Base-by-base conservation (phyloP, 495 filamentous ascomycete genomes). In the Talaromyces nanjingensis region DNA sequence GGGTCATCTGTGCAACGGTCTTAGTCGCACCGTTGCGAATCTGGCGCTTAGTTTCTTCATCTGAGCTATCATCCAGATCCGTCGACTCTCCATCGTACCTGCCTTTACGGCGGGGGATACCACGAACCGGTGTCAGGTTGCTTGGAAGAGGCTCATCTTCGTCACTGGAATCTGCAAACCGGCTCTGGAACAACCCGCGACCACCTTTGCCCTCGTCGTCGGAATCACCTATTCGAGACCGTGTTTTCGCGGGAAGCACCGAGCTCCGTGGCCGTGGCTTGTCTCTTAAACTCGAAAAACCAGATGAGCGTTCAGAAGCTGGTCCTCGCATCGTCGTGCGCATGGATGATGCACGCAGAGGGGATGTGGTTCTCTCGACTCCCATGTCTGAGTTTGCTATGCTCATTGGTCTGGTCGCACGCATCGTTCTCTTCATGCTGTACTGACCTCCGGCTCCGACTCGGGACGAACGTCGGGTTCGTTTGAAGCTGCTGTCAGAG, bases 131-230 rank as follows among this genome's bases (percentile, higher is more conserved):
- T 9, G 82, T 78, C 24, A 89, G 68, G 29, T 69, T 69, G 37
- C 65, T 72, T 2, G 62, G 65, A 20, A 64, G 62, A 4, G 73
- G 70, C 12, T 81, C 81, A 20, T 89, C 87, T 45, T 90, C 89
- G 66, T 92, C 90, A 69, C 90, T 92, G 1, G 90, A 93, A 64
- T 92, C 89, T n/a, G 84, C 87, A 68, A 92, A 92, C 2, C 91
- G 87, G 69, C 89, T 92, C 39, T 76, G 79, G 69, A 89, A 90
- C 33, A 63, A 58, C 16, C 67, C 77, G 0, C 70, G 70, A 12
- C 52, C 22, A 14, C 62, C 78, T 3, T 83, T 83, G 20, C 86
- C 88, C 18, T 93, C 91, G 29, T 89, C 89, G 65, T 90, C 91
- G 0, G 90, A 93, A 67, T 91, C 85, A 0, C 70, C 84, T 65